These are phyloP conservation scores for Neohortaea acidophila DNA, from an alignment of 495 filamentous ascomycete genomes.

Conservation along the genomic window DNA sequence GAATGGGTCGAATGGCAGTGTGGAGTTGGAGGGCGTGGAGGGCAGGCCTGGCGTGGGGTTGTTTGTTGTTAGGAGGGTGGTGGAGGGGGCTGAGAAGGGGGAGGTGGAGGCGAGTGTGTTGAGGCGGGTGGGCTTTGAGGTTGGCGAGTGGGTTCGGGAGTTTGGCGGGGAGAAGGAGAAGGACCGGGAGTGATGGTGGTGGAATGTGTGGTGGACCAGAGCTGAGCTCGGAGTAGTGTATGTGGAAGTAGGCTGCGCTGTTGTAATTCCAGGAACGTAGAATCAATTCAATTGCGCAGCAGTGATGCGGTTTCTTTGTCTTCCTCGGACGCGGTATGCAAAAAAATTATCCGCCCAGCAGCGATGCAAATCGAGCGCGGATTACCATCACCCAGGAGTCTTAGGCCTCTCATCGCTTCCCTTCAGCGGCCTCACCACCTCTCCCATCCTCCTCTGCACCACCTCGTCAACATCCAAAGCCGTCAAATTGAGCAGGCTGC, in stretches of 20 bases:
- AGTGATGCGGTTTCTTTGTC: too few species aligned
- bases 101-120: conserved; percentile 29
- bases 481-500: conserved; percentile 35
- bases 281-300: too few species aligned
- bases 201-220: too few species aligned
- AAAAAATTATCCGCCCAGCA: too few species aligned
- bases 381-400: background rate
- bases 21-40: conserved; percentile 38
- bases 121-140: conserved; percentile 64
- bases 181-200: too few species aligned
- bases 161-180: conserved; percentile 12
- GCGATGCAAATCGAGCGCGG: too few species aligned
- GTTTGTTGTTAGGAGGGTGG: conserved; percentile 42
- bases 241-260: too few species aligned
- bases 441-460: conserved; percentile 70
- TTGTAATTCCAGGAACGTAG: too few species aligned
- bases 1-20: conserved; percentile 25
- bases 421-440: conserved; percentile 63
- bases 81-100: conserved; percentile 34
- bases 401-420: conserved; percentile 25
- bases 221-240: too few species aligned
- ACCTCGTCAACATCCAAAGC: conserved; percentile 68
- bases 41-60: conserved; percentile 33
- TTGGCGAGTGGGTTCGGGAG: conserved; percentile 57
- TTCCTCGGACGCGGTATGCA: too few species aligned